Evolutionary conservation across 108 stramenopile species (phyloP).

Genomic region (Hondaea fermentalgiana): DNA sequence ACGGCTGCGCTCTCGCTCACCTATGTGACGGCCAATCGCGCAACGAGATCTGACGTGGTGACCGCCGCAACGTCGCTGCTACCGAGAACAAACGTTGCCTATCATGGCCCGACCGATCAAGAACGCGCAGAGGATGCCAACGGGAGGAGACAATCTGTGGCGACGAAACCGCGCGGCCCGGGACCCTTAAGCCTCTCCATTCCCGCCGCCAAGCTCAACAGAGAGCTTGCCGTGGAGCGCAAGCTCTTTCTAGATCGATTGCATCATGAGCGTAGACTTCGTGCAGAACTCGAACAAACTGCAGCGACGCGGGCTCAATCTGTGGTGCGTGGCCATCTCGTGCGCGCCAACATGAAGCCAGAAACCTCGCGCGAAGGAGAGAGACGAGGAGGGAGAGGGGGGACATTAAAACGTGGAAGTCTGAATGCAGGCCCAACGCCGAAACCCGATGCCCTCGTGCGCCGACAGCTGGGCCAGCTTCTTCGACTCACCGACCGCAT

Average conservation of each 20-base stretch:
- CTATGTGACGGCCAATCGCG: background rate
- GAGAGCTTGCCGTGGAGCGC: slow-evolving; percentile 9
- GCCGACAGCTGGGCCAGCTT: background rate
- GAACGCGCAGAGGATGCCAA: no score
- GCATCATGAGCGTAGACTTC: background rate
- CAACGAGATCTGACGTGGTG: background rate
- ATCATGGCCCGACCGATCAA: no score
- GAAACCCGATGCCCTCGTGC: background rate
- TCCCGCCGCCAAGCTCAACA: background rate
- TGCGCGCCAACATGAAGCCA: background rate
- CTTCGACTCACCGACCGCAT: background rate
- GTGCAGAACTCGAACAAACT: background rate
- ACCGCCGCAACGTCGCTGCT: background rate
- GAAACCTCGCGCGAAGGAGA: no score
- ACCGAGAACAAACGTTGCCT: background rate
- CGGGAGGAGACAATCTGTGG: background rate
- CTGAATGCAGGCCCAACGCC: background rate
- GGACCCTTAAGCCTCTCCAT: background rate
- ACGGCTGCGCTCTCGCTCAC: background rate
- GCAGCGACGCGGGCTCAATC: background rate
- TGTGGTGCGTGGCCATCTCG: background rate
- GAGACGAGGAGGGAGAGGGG: no score
- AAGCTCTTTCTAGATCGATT: background rate
- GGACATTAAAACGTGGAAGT: background rate
- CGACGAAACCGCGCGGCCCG: background rate